Conservation (phyloP, 2,329 filamentous ascomycete genomes). For the Phoma herbarum region DNA sequence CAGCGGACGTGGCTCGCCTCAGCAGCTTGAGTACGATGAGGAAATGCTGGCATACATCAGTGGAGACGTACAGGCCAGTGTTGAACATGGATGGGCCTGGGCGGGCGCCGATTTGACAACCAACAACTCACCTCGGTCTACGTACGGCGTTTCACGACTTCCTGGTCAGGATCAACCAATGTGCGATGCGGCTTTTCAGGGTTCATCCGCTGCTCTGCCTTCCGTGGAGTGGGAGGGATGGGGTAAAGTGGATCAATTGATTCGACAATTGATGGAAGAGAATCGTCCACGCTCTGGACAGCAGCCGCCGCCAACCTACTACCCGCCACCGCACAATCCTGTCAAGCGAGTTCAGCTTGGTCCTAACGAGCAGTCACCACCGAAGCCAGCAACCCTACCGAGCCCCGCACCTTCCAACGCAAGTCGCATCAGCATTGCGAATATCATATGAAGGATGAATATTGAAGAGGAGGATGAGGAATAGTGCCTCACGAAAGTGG, state of each 20-base stretch:
- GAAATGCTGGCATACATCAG: constrained; percentile 88
- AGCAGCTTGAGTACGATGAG: constrained; percentile 72
- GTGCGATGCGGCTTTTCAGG: constrained; percentile 55
- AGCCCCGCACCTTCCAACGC: constrained; percentile 51
- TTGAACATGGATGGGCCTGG: constrained; percentile 86
- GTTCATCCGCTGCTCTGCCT: constrained; percentile 62
- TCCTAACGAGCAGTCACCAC: constrained; percentile 31
- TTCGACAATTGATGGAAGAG: constrained; percentile 64
- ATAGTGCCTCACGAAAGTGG: background rate
- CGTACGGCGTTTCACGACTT: background rate
- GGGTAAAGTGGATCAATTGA: constrained; percentile 73
- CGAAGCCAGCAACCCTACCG: constrained; percentile 30
- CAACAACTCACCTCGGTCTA: background rate
- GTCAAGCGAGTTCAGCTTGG: constrained; percentile 50
- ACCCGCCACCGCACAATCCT: constrained; percentile 49
- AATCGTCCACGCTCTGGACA: constrained; percentile 48
- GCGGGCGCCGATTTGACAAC: constrained; percentile 52
- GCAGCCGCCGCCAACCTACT: constrained; percentile 38
- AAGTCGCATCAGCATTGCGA: constrained; percentile 56
- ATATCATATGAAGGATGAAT: constrained; percentile 49
- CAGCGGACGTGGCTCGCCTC: constrained; percentile 50
- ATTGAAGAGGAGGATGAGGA: constrained; percentile 4
- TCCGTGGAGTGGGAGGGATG: constrained; percentile 80
- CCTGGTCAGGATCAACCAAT: constrained; percentile 37
- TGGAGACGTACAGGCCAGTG: constrained; percentile 83